Percentiles rank a stretch among this genome's conserved stretches.
phyloP scores from a whole-genome alignment of 352 stramenopile species.

The Phytophthora capsici region DNA sequence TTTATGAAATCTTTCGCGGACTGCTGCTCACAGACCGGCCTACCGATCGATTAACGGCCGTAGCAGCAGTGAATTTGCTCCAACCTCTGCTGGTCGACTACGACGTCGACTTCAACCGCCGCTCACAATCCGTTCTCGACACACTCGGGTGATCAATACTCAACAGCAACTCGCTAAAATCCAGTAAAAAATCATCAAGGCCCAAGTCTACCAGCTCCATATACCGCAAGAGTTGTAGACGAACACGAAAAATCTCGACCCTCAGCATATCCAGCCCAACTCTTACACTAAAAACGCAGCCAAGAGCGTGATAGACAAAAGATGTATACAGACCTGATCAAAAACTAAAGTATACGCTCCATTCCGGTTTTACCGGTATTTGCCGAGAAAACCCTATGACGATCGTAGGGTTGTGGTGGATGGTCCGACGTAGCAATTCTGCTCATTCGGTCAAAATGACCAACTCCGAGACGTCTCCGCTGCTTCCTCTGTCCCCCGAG shows the following conservation, averaged over 20 bases:
- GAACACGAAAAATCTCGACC: background rate
- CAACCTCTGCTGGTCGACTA: slow-evolving; percentile 65
- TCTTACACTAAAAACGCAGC: too few relatives aligned
- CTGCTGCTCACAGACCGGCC: slow-evolving; percentile 61
- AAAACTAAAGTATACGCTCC: slow-evolving; percentile 12
- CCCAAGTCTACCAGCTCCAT: background rate
- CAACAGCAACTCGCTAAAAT: background rate
- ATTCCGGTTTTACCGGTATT: slow-evolving; percentile 1
- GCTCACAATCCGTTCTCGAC: slow-evolving; percentile 59
- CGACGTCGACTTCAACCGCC: slow-evolving; percentile 60
- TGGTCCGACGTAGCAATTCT: slow-evolving; percentile 29
- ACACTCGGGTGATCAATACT: slow-evolving; percentile 30
- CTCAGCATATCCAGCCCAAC: too few relatives aligned
- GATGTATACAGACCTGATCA: slow-evolving; percentile 13
- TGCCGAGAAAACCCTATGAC: slow-evolving; percentile 19
- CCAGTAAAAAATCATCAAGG: slow-evolving; percentile 14
- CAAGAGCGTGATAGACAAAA: slow-evolving; percentile 19
- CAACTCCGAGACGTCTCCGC: slow-evolving; percentile 30
- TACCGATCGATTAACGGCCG: slow-evolving; percentile 60
- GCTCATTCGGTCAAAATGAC: slow-evolving; percentile 11
- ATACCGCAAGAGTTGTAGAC: background rate
- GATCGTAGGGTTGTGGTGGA: slow-evolving; percentile 23
- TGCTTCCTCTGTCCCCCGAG: slow-evolving; percentile 27
- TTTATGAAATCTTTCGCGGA: slow-evolving; percentile 78
- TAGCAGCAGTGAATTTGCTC: slow-evolving; percentile 58